These are phyloP conservation scores for Fallopia convolvulus DNA, from an alignment of 148 eudicot genomes.

Conservation along the genomic window DNA sequence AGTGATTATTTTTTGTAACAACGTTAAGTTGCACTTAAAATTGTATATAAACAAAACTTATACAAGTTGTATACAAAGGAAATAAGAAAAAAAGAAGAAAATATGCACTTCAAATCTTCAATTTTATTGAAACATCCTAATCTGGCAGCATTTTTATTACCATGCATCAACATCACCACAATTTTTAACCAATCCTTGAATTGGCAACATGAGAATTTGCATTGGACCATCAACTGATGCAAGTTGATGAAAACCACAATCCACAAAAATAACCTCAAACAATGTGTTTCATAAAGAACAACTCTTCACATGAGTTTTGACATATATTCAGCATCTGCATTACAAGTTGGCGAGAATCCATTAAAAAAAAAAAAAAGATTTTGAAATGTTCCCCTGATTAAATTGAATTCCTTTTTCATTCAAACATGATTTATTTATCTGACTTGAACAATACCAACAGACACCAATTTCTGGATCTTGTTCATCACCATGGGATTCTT, in stretches of 20 bases:
- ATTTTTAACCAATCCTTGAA: neutral
- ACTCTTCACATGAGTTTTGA: neutral
- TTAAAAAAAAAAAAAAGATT: too few relatives aligned
- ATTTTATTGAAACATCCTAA: too few relatives aligned
- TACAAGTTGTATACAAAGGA: too few relatives aligned
- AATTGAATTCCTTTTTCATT: too few relatives aligned
- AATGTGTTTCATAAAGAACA: neutral
- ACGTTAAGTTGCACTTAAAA: neutral
- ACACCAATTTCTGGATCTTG: conserved; percentile 83
- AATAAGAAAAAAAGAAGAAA: too few relatives aligned
- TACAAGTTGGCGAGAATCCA: too few relatives aligned
- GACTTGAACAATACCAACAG: conserved; percentile 87
- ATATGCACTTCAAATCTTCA: too few relatives aligned
- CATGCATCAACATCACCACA: too few relatives aligned
- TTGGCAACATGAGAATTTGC: neutral
- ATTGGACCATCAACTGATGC: neutral
- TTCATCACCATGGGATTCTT: conserved; percentile 81
- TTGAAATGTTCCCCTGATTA: too few relatives aligned
- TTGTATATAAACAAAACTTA: too few relatives aligned
- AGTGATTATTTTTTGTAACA: too few relatives aligned
- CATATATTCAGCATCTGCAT: neutral
- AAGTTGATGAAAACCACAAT: neutral
- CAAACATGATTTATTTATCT: conserved; percentile 14
- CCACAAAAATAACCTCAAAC: neutral
- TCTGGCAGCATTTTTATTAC: too few relatives aligned